Base-by-base conservation (phyloP, 129 eudicot genomes). In the Erigeron canadensis region DNA sequence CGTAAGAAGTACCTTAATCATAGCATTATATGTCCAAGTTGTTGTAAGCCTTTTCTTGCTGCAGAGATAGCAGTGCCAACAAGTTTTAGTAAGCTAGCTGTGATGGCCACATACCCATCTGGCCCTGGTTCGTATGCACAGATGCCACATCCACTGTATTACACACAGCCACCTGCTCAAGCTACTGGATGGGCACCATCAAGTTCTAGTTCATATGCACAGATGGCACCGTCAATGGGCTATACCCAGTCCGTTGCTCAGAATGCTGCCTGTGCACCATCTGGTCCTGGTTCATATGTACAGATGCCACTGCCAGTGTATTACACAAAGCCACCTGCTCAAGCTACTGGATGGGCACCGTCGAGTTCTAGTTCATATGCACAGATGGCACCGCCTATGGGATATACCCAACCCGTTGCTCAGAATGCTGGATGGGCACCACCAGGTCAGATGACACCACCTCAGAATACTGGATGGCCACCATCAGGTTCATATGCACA, bases 41-140 rank as follows among this genome's bases (percentile, higher is more conserved):
- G 97, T 73, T 77, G 74, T 5, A 47, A 71, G 62, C 83, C 87
- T 42, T 90, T 90, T 83, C 12, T 42, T 68, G 97, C 95, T 72
- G 13, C 72, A 47, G 89, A 90, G 83, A 83, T 82, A 68, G 45
- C 86, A 6, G 80, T 95, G 21, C 97, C 95, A 37, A 55, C 9
- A 50, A 80, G 79, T 61, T 75, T 11, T 68, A 13, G 8, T 7
- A 41, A 45, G 39, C 51, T 50, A 69, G 66, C 10, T 63, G 65
- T 21, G 23, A 63, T 15, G 15, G 56, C 56, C 13, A 50, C 19
- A 7, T 50, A 18, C 56, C 56, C 15, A 50, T 15, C 7, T 12
- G 17, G 15, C 13, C 34, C 34, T 28, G 34, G 34, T 28, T 28
- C 34, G 3, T 1, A 28, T 28, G 34, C 34, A 28, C 34, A 28